These are phyloP conservation scores for Obba rivulosa DNA, from an alignment of 768 basidiomycete genomes.

Conservation along the genomic window DNA sequence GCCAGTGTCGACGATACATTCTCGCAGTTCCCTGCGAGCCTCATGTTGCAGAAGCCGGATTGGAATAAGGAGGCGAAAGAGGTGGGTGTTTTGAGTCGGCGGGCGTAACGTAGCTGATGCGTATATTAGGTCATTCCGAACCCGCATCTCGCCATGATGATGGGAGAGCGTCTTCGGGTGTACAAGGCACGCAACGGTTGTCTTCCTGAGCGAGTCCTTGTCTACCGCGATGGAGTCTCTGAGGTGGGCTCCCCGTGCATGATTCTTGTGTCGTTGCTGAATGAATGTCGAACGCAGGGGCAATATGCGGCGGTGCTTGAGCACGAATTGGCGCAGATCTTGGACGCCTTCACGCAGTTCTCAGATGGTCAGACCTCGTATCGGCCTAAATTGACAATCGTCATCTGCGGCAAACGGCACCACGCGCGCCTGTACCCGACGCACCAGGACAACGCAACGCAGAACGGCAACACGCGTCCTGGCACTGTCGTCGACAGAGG, in stretches of 20 bases:
- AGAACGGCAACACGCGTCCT: conserved; percentile 71
- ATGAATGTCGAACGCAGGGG: conserved; percentile 37
- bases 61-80: conserved; percentile 22
- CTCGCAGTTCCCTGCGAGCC: conserved; percentile 72
- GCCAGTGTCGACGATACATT: conserved; percentile 67
- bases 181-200: conserved; percentile 50
- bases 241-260: conserved; percentile 43
- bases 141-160: conserved; percentile 52
- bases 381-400: conserved; percentile 58
- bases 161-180: conserved; percentile 58
- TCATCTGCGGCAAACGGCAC: conserved; percentile 76
- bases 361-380: conserved; percentile 43
- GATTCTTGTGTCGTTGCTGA: background rate
- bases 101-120: too few species aligned
- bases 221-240: conserved; percentile 81
- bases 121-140: background rate
- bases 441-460: conserved; percentile 41
- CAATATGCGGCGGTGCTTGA: conserved; percentile 61
- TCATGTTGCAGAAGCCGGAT: conserved; percentile 39
- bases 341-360: conserved; percentile 51
- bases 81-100: conserved; percentile 11
- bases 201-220: conserved; percentile 63
- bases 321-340: conserved; percentile 58
- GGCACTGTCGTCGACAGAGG: conserved; percentile 82
- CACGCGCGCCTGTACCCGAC: conserved; percentile 61